Base-by-base conservation (phyloP, 257 asterid genomes). In the Przewalskia tangutica region DNA sequence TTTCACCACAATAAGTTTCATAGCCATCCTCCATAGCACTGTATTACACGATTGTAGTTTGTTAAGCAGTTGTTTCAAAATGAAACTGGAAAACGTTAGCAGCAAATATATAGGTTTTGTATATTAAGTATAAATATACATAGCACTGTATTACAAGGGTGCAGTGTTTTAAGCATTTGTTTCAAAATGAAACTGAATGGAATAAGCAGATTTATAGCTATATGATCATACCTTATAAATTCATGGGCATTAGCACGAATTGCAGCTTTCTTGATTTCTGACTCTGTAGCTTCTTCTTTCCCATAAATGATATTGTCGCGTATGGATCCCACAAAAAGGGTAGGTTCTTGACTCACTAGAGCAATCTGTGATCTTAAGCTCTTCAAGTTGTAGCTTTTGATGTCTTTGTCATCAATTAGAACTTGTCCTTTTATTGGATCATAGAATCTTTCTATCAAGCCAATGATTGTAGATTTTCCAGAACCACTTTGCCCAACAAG, bases 401-500 rank as follows among this genome's bases (percentile, higher is more conserved):
- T 81, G 44, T 93, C 97, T 18, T 38, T 82, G 23, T 87, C 91
- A 55, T 93, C 97, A 23, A 93, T 88, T 6, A 89, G 55, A 8
- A 93, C 81, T 0, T 81, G 88, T n/a, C 97, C 98, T 55, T 83
- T 87, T 36, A 88, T 84, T 2, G 98, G 94, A 83, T 93, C 97
- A 4, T 92, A 93, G 84, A 91, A 93, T 50, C 97, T 88, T 75
- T 93, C 98, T 1, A 92, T 88, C 82, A 92, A 71, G 6, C 92
- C 93, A 8, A 93, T 87, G 27, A 92, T 67, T 0, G 98, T 93
- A 10, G 98, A 93, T 88, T 93, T 93, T 0, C 98, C 97, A 0
- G 97, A 92, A 42, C 98, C 98, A 73, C 98, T 93, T 36, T 85
- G 90, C 46, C 98, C 97, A 0, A 93, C 95, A 17, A 93, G 90